Percentiles rank a stretch among this genome's conserved stretches.
These are phyloP conservation scores for Daldinia sp. DNA, from an alignment of 2,329 filamentous ascomycete genomes.

Conservation along the genomic window DNA sequence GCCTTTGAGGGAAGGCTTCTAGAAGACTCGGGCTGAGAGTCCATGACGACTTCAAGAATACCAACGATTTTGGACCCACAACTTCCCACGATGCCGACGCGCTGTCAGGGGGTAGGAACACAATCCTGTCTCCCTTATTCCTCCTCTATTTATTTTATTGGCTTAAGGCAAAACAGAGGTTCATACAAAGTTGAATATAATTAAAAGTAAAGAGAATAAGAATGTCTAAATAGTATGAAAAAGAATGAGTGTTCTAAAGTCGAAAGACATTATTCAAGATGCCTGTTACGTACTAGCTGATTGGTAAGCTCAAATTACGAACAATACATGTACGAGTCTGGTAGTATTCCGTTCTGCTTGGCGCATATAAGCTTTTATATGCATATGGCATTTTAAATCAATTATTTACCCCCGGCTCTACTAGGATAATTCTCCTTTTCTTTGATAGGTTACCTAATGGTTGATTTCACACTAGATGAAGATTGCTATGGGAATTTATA, in stretches of 20 bases:
- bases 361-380: background rate
- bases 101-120: background rate
- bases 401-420: background rate
- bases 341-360: conserved; percentile 4
- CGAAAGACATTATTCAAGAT: conserved; percentile 22
- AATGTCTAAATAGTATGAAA: background rate
- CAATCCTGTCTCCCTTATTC: background rate
- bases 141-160: background rate
- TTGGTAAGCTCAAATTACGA: conserved; percentile 33
- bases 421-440: conserved; percentile 3
- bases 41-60: conserved; percentile 28
- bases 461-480: background rate
- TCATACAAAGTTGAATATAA: background rate
- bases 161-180: background rate
- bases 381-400: background rate
- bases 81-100: conserved; percentile 4
- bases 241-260: background rate
- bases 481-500: background rate
- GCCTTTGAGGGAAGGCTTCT: conserved; percentile 16
- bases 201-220: background rate
- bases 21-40: conserved; percentile 21
- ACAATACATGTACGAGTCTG: background rate
- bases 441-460: background rate
- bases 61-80: conserved; percentile 9
- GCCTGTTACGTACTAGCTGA: conserved; percentile 26